Evolutionary conservation across 2,329 filamentous ascomycete genomes (phyloP), one percentile per base, ranked within the genome.

Genomic region (Diplodia sapinea): DNA sequence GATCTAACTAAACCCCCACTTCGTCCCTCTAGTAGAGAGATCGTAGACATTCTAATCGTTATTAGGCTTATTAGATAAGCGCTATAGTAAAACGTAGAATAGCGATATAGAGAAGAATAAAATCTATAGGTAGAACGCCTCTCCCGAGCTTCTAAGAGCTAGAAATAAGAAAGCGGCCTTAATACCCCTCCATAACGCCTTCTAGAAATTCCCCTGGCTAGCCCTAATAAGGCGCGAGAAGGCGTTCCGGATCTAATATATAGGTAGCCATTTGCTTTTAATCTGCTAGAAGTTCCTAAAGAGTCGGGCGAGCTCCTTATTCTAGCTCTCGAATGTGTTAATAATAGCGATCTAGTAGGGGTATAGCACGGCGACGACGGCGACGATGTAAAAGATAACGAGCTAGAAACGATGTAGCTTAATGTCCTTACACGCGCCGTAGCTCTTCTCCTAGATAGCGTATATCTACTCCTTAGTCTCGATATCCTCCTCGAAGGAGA

Each of bases 271-370:
- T 20, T 26, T 23, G 40, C 6, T 50, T 26, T 47, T 13, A 0
- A 11, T 17, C 2, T 29, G 33, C 51, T 38, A 66, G 26, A 56
- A 49, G 1, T 7, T 6, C 9, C 5, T 38, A 9, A 65, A 20
- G 13, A 29, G 50, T 3, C 2, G 20, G 29, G 31, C 13, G 11
- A 54, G 33, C 15, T 17, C 49, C 2, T 8, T 20, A n/a, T 33
- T 40, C 49, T 13, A 36, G 13, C 49, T 43, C 17, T 49, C 49
- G 26, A 51, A 66, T 7, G 50, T 47, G 20, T 66, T 52, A 23
- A 55, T 29, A 26, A 66, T 57, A 11, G 63, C 51, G 12, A 66
- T 49, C 63, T 52, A 66, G 52, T 55, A 66, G 1, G 63, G 63
- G 17, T 66, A 66, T 1, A 66, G 50, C 3, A 66, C 17, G 20